phyloP scores from a whole-genome alignment of 805 yeast species.

The Myxozyma monticola region DNA sequence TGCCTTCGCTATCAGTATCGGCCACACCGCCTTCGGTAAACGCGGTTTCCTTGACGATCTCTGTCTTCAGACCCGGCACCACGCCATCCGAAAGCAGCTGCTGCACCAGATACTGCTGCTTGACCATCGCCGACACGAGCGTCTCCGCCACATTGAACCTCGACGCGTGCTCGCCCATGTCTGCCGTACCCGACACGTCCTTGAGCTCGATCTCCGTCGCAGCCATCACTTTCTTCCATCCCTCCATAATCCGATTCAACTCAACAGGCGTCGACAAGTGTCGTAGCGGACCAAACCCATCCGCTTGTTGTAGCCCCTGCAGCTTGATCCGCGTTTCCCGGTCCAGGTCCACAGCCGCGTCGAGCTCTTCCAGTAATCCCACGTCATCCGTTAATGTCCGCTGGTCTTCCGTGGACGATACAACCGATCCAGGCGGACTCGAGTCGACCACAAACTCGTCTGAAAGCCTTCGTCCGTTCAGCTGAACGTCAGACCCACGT shows the following conservation, averaged over 20 bases:
- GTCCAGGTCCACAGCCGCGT: slow-evolving; percentile 1
- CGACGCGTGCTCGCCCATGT: neutral
- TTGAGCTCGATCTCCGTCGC: neutral
- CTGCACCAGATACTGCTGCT: slow-evolving; percentile 16
- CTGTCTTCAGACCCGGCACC: too few relatives aligned
- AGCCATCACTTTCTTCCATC: neutral
- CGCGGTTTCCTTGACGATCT: too few relatives aligned
- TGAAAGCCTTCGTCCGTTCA: neutral
- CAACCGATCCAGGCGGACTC: too few relatives aligned
- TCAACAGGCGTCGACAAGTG: slow-evolving; percentile 16
- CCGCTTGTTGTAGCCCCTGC: slow-evolving; percentile 5
- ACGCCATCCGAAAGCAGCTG: slow-evolving; percentile 4
- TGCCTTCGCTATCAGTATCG: too few relatives aligned
- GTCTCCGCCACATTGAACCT: slow-evolving; percentile 1
- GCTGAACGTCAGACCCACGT: neutral
- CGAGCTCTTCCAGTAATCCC: neutral
- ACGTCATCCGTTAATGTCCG: too few relatives aligned
- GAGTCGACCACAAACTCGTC: neutral
- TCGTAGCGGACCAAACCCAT: slow-evolving; percentile 7
- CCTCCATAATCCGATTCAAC: neutral
- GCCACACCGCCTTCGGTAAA: too few relatives aligned
- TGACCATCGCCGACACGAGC: slow-evolving; percentile 11
- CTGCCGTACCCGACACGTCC: neutral
- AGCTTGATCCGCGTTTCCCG: slow-evolving; percentile 16
- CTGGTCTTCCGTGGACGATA: too few relatives aligned